These are phyloP conservation scores for Prunus armeniaca DNA, from an alignment of 306 rosid species.

Conservation along the genomic window DNA sequence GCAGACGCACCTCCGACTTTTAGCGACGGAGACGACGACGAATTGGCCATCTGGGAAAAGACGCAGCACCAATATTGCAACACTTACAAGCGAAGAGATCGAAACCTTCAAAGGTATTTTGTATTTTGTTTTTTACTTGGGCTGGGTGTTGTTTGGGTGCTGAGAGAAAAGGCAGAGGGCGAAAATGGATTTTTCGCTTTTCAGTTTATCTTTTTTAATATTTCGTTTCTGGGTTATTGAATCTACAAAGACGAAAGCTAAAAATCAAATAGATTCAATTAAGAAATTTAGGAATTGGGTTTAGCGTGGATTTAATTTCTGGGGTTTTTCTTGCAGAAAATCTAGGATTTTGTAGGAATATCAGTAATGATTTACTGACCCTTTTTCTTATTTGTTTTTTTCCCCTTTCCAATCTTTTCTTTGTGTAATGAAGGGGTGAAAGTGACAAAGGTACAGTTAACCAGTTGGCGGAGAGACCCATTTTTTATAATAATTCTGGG, in stretches of 20 bases:
- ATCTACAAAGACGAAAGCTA: background rate
- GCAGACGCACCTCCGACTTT: constrained; percentile 15
- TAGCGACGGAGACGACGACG: constrained; percentile 19
- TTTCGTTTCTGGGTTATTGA: constrained; percentile 2
- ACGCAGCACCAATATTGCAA: constrained; percentile 36
- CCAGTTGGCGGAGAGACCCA: constrained; percentile 2
- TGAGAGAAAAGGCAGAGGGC: background rate
- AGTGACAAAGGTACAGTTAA: background rate
- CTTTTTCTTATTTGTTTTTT: background rate
- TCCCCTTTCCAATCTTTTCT: background rate
- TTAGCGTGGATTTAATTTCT: background rate
- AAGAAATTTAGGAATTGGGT: background rate
- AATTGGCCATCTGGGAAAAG: constrained; percentile 61
- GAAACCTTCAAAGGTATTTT: constrained; percentile 28
- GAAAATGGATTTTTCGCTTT: background rate
- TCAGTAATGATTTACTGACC: background rate
- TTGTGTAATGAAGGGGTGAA: constrained; percentile 15
- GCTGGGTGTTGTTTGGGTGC: background rate
- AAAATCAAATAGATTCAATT: background rate
- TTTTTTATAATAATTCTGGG: background rate
- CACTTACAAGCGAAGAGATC: constrained; percentile 52
- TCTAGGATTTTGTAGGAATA: background rate
- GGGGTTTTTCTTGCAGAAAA: background rate
- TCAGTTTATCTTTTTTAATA: background rate
- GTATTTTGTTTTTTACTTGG: background rate